Evolutionary conservation across 1,139 yeast species (phyloP), one percentile per base, ranked within the genome.

Genomic region (Meyerozyma guilliermondii): DNA sequence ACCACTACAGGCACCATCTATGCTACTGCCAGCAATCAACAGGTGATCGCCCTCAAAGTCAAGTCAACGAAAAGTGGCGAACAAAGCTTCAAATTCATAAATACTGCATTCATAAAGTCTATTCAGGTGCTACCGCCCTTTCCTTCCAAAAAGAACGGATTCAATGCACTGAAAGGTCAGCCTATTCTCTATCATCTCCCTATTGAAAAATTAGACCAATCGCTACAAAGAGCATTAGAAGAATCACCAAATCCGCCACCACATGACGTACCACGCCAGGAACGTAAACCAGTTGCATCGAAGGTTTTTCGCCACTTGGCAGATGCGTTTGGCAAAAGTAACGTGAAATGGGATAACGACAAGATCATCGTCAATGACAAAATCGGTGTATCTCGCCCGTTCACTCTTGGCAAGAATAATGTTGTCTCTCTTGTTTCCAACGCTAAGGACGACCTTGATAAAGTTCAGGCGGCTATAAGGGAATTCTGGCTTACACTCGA

Each of bases 1-100:
- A 66, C 69, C 9, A 69, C 80, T 43, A 68, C 68, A 10, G 95
- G 94, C 1, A 66, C 74, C 34, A 74, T 86, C 29, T 83, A 80
- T 58, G 75, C 88, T 7, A 81, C 76, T 58, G 78, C 68, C 5
- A 47, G 62, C 8, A 53, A 56, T 9, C 58, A 62, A 43, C 61
- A 56, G 39, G 52, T 64, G 10, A 43, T 60, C 40, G 52, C 53
- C 2, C 49, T 58, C 50, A 60, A 47, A 47, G 53, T 48, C 47
- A 49, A 54, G 11, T 17, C 41, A 48, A 52, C 46, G 47, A 48
- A 47, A 52, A 55, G 48, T 40, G 48, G 43, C 53, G 60, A 40
- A 51, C 53, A 23, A 37, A 68, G 71, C 39, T 81, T 76, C 59
- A 71, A 77, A 46, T 63, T 83, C 41, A 66, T 84, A 44, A 81